Evolutionary conservation across 495 filamentous ascomycete genomes (phyloP).

Genomic region (Thermothielavioides terrestris): DNA sequence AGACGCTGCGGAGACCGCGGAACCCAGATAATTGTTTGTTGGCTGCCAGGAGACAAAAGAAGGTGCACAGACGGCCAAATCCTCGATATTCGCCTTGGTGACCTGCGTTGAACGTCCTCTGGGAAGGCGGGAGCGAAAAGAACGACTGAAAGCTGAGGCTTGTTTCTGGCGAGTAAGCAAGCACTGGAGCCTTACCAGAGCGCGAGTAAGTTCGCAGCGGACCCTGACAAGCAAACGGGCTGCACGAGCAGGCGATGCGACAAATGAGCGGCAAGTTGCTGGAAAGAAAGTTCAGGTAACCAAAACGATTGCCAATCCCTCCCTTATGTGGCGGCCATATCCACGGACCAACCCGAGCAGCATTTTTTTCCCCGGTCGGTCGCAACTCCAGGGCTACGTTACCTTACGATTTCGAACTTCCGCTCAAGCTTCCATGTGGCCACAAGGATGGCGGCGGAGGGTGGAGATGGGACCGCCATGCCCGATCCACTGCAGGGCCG

Average conservation of each 20-base stretch:
- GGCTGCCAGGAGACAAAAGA: neutral
- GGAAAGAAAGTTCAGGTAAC: neutral
- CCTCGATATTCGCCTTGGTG: too few species aligned
- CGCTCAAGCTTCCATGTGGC: conserved; percentile 24
- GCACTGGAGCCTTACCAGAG: too few species aligned
- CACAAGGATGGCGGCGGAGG: conserved; percentile 21
- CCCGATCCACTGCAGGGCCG: conserved; percentile 2
- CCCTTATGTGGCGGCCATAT: conserved; percentile 12
- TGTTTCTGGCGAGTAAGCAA: neutral
- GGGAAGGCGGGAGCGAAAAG: neutral
- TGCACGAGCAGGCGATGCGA: conserved; percentile 5
- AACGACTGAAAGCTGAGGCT: neutral
- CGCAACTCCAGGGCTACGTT: conserved; percentile 11
- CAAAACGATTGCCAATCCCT: conserved; percentile 16
- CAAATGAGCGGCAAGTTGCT: neutral
- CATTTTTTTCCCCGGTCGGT: conserved; percentile 2
- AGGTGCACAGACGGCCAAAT: neutral
- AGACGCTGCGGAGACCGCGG: too few species aligned
- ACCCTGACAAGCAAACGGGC: too few species aligned
- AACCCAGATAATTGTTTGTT: too few species aligned
- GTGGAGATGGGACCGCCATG: conserved; percentile 16
- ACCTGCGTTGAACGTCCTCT: too few species aligned
- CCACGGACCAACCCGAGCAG: conserved; percentile 6
- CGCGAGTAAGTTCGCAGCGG: too few species aligned
- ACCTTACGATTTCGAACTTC: conserved; percentile 8